phyloP scores from a whole-genome alignment of 345 rosid species.

The Acer yangbiense region DNA sequence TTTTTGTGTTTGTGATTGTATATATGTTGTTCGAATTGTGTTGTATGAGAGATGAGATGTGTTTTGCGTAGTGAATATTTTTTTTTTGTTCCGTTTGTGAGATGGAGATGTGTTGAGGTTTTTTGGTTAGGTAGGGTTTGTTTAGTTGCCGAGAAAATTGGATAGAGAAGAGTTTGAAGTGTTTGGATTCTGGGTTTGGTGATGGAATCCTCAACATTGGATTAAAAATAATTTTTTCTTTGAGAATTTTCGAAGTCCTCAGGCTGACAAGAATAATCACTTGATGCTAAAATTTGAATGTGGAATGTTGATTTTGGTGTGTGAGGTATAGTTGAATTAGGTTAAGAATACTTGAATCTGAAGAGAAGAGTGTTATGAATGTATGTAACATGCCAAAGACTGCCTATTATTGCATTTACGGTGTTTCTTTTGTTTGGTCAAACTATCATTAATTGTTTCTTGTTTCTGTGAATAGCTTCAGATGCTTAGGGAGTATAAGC shows the following conservation, averaged over 20 bases:
- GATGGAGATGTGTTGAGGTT: background rate
- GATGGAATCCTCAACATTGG: background rate
- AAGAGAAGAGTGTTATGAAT: background rate
- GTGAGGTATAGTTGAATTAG: background rate
- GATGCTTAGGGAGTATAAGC: slow-evolving; percentile 81
- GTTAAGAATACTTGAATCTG: background rate
- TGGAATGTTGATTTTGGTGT: slow-evolving; percentile 2
- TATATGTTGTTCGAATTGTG: background rate
- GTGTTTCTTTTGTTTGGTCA: background rate
- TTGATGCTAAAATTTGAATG: background rate
- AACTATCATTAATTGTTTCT: slow-evolving; percentile 1
- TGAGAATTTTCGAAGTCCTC: no score
- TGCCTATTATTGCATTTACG: background rate
- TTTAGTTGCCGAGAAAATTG: background rate
- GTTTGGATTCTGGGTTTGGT: background rate
- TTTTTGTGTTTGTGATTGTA: background rate
- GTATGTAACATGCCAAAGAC: background rate
- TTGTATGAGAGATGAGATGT: background rate
- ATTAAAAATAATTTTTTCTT: background rate
- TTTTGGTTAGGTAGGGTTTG: background rate
- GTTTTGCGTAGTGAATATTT: background rate
- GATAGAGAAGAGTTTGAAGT: background rate
- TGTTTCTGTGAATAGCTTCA: slow-evolving; percentile 45
- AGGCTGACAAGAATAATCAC: background rate
- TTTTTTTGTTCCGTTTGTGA: background rate